These are phyloP conservation scores for Collariella sp. DNA, from an alignment of 495 filamentous ascomycete genomes.

Conservation along the genomic window DNA sequence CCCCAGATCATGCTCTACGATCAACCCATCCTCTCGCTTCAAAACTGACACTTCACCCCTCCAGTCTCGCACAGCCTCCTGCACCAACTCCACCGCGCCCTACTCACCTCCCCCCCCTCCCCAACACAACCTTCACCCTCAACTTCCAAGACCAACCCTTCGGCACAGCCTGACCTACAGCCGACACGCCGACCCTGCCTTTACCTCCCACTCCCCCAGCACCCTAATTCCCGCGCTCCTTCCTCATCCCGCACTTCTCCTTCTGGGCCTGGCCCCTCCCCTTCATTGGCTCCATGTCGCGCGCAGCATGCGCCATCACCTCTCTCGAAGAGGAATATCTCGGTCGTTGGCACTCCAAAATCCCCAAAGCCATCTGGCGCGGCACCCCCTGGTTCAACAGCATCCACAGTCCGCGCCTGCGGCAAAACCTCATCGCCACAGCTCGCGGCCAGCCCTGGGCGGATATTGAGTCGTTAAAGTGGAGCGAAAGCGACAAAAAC, in stretches of 20 bases:
- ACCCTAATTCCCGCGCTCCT: conserved; percentile 35
- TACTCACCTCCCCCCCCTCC: conserved; percentile 44
- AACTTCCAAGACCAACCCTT: conserved; percentile 38
- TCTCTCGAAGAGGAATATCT: conserved; percentile 22
- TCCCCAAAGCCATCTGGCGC: conserved; percentile 60
- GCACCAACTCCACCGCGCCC: conserved; percentile 42
- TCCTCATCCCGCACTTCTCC: conserved; percentile 73
- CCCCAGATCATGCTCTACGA: not conserved
- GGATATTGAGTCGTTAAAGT: conserved; percentile 41
- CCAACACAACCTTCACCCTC: conserved; percentile 55
- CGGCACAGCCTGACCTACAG: conserved; percentile 31
- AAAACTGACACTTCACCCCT: not conserved
- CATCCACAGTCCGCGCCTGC: conserved; percentile 32
- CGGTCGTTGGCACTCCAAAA: conserved; percentile 43
- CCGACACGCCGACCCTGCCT: conserved; percentile 38
- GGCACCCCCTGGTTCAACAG: conserved; percentile 49
- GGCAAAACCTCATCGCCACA: conserved; percentile 35
- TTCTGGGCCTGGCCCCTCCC: conserved; percentile 67
- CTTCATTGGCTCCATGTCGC: conserved; percentile 49
- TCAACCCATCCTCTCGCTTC: not conserved
- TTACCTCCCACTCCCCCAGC: conserved; percentile 36
- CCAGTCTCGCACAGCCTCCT: conserved; percentile 36
- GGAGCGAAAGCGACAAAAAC: conserved; percentile 14
- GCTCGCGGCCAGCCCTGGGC: conserved; percentile 38
- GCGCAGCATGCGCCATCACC: conserved; percentile 41